Conservation (phyloP, 257 asterid species). For the Linderniella brevidens region DNA sequence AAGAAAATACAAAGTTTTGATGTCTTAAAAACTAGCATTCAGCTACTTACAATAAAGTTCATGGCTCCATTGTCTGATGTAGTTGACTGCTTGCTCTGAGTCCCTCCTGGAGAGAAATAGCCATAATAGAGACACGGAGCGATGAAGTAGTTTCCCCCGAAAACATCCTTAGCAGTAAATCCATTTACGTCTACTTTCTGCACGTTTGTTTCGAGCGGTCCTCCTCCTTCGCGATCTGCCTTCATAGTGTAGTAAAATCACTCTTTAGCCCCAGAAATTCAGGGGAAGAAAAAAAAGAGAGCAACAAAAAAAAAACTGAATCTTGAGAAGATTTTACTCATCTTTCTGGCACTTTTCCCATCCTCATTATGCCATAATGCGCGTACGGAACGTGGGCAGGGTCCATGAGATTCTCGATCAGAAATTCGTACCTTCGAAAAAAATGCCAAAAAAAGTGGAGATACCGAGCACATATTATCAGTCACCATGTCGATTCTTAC, state of each 20-base stretch:
- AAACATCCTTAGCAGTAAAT: constrained; percentile 26
- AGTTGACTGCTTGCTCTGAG: constrained; percentile 15
- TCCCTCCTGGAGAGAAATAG: constrained; percentile 24
- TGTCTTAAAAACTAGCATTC: neutral
- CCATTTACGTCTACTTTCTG: constrained; percentile 37
- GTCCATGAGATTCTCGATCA: constrained; percentile 91
- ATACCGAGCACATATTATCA: no score
- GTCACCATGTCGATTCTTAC: no score
- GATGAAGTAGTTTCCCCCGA: constrained; percentile 24
- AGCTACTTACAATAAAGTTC: neutral
- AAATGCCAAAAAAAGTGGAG: no score
- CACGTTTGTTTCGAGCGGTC: constrained; percentile 42
- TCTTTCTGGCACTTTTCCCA: constrained; percentile 47
- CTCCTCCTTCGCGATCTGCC: constrained; percentile 87
- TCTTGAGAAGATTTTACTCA: constrained; percentile 26
- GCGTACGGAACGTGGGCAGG: constrained; percentile 94
- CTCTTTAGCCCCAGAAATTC: constrained; percentile 11
- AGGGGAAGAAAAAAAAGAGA: neutral
- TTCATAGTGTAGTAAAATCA: constrained; percentile 38
- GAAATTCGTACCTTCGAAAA: constrained; percentile 58
- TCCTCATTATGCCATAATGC: constrained; percentile 64
- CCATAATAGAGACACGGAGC: constrained; percentile 60
- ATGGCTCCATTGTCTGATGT: constrained; percentile 30
- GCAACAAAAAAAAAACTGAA: constrained; percentile 1
- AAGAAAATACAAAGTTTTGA: neutral